Evolutionary conservation across 208 protist species (phyloP), one percentile per base, ranked within the genome.

Genomic region (Acanthamoeba castellanii): DNA sequence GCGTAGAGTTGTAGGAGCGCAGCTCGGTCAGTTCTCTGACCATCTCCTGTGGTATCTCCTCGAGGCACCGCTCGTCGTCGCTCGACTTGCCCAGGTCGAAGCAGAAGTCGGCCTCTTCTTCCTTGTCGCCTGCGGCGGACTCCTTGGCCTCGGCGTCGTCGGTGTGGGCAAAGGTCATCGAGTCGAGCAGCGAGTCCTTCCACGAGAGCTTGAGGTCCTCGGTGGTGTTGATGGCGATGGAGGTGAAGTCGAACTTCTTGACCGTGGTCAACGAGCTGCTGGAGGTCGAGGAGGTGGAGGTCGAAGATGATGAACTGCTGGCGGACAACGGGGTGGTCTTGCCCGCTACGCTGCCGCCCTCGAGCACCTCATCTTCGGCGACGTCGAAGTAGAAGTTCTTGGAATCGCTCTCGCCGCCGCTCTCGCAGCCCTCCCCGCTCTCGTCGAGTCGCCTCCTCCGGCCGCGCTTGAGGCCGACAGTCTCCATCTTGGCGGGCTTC

Each of bases 171-270:
- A 82, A 82, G 32, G 72, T 52, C 72, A 82, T 82, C 42, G 72
- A 82, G 30, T 82, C 72, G 72, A 82, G 72, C 22, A 82, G 72
- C 14, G 72, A 82, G 72, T 82, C 72, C 42, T 82, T 82, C 72
- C 72, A 82, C 72, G 72, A 82, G 22, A 82, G 72, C 72, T 82
- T 82, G 72, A 82, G 72, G 72, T 82, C 72, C 37, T 82, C 72
- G 34, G 64, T 34, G 64, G 64, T 70, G 64, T 34, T 34, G 30
- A 70, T 70, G 64, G 64, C 64, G 30, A 70, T 70, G 13, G 64
- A 70, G 8, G 64, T 25, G 30, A 70, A 70, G 30, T 70, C 64
- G n/a, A 70, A 70, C 30, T 70, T 70, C 64, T 34, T 70, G 64
- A 34, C 34, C 5, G 64, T 8, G n/a, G n/a, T 9, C n/a, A 16